Evolutionary conservation across 2,329 filamentous ascomycete genomes (phyloP).

Genomic region (Cucurbitaria berberidis): DNA sequence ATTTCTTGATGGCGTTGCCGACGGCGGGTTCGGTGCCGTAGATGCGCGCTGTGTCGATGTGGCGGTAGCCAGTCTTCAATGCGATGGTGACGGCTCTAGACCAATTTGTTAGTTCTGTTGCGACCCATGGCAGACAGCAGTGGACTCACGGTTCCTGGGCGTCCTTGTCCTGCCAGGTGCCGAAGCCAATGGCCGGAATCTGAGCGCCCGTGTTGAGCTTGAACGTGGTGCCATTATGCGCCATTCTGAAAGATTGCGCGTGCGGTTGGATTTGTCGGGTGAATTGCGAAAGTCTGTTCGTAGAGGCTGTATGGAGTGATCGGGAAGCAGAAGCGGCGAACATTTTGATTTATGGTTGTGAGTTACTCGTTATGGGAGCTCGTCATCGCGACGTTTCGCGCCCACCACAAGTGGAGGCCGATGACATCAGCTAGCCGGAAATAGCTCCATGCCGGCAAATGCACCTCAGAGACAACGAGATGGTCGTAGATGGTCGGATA

Average conservation of each 20-base stretch:
- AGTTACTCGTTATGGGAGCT: not conserved
- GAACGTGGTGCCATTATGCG: constrained; percentile 50
- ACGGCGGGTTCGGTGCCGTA: constrained; percentile 36
- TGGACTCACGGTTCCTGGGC: constrained; percentile 34
- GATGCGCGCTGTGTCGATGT: constrained; percentile 39
- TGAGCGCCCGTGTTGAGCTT: constrained; percentile 72
- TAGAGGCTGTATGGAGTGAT: constrained; percentile 16
- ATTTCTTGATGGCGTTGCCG: constrained; percentile 39
- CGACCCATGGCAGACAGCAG: not conserved
- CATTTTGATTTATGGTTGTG: constrained; percentile 14
- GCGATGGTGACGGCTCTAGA: constrained; percentile 47
- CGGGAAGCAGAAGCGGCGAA: constrained; percentile 19
- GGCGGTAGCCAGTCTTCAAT: constrained; percentile 37
- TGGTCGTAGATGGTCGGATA: not conserved
- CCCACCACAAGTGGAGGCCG: not conserved
- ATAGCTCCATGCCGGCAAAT: not conserved
- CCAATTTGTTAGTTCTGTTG: not conserved
- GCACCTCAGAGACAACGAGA: not conserved
- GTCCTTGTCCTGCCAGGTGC: constrained; percentile 42
- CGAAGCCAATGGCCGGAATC: constrained; percentile 75
- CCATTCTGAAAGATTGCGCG: constrained; percentile 32
- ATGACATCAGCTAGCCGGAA: not conserved
- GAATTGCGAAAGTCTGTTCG: constrained; percentile 22
- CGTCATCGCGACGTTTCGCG: not conserved
- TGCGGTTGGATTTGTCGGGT: constrained; percentile 19